Evolutionary conservation across 495 filamentous ascomycete species (phyloP).

Genomic region (Penicillium argentinense): DNA sequence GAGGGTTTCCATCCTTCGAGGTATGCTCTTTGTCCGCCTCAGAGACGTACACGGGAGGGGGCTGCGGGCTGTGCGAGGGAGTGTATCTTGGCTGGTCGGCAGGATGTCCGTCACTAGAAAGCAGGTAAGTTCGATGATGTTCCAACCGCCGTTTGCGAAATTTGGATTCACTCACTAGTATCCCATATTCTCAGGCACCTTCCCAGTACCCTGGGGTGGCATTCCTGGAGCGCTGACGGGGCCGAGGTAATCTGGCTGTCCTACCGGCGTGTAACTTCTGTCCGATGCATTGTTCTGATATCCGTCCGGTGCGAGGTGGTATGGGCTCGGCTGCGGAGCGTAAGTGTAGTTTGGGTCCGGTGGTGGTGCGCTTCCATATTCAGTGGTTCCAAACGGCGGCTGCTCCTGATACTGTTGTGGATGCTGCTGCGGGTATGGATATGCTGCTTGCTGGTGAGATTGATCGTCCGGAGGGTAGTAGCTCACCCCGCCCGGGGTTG

Average conservation of each 20-base stretch:
- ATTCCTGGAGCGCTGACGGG: slow-evolving; percentile 50
- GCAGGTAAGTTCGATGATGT: not conserved
- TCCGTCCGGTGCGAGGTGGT: slow-evolving; percentile 30
- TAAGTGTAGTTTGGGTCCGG: slow-evolving; percentile 25
- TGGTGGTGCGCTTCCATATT: slow-evolving; percentile 1
- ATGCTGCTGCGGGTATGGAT: no score
- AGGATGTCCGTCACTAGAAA: slow-evolving; percentile 14
- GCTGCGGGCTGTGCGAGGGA: slow-evolving; percentile 15
- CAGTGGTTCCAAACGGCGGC: slow-evolving; percentile 9
- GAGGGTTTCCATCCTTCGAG: slow-evolving; percentile 1
- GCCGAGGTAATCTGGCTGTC: slow-evolving; percentile 38
- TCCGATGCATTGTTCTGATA: slow-evolving; percentile 32
- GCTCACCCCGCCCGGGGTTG: slow-evolving; percentile 25
- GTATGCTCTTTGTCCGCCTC: slow-evolving; percentile 6
- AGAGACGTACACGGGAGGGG: slow-evolving; percentile 23
- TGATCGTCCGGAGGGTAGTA: slow-evolving; percentile 30
- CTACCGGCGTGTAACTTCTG: slow-evolving; percentile 38
- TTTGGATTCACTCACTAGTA: slow-evolving; percentile 37
- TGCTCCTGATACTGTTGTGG: no score
- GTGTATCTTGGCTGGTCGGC: slow-evolving; percentile 20
- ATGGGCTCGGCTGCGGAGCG: slow-evolving; percentile 27
- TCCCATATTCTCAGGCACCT: slow-evolving; percentile 30
- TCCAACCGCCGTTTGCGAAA: not conserved
- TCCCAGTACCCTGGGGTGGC: slow-evolving; percentile 34
- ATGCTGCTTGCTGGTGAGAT: slow-evolving; percentile 4